Evolutionary conservation across 2,329 filamentous ascomycete species (phyloP).

Genomic region (Emmonsiellopsis sp.): DNA sequence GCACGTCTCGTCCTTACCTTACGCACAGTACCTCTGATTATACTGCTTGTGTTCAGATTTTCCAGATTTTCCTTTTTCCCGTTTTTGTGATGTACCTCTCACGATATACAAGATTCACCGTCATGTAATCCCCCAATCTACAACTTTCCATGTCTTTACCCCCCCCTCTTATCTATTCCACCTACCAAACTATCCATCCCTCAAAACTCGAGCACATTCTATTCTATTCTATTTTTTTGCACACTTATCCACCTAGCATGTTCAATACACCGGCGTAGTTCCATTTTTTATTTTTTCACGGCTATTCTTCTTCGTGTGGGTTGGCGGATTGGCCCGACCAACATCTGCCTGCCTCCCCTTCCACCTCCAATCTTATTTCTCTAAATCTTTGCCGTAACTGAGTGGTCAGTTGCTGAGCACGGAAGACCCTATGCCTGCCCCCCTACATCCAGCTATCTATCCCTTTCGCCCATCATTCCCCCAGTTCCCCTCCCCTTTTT

Average conservation of each 20-base stretch:
- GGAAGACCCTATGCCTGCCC: no score
- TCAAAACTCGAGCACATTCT: not conserved
- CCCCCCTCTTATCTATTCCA: not conserved
- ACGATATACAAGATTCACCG: slow-evolving; percentile 41
- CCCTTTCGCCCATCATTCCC: no score
- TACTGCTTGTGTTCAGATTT: no score
- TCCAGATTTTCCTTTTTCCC: slow-evolving; percentile 2
- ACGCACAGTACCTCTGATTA: no score
- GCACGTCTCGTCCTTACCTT: no score
- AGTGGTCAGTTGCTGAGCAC: no score
- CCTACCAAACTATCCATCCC: not conserved
- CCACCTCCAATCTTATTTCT: no score
- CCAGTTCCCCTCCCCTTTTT: not conserved
- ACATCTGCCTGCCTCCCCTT: no score
- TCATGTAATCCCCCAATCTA: slow-evolving; percentile 34
- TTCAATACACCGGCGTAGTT: slow-evolving; percentile 7
- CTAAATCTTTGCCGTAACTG: no score
- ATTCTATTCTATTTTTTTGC: not conserved
- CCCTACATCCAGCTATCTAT: no score
- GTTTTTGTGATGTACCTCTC: slow-evolving; percentile 18
- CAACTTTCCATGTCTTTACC: slow-evolving; percentile 1
- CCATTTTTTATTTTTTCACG: not conserved
- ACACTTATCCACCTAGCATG: slow-evolving; percentile 3
- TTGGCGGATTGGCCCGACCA: not conserved
- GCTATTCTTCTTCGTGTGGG: not conserved